phyloP scores from a whole-genome alignment of 495 filamentous ascomycete genomes.

The Aspergillus ostianus region DNA sequence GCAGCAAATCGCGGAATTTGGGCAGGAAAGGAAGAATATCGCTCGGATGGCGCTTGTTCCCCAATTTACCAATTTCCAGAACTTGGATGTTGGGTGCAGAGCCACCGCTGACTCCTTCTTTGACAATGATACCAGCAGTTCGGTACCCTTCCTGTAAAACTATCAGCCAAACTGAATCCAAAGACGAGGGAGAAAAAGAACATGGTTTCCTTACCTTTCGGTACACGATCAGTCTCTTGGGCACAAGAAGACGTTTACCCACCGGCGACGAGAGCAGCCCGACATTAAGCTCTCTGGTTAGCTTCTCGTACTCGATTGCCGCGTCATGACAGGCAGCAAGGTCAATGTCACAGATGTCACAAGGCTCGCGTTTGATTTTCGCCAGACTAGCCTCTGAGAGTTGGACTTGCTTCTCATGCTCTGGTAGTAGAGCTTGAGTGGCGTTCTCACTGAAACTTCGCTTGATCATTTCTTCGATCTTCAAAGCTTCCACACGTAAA shows the following conservation, averaged over 20 bases:
- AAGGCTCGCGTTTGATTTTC: conserved; percentile 83
- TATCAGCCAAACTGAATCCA: conserved; percentile 14
- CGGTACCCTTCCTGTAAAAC: conserved; percentile 64
- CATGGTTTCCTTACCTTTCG: conserved; percentile 45
- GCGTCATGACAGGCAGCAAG: conserved; percentile 76
- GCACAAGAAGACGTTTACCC: conserved; percentile 73
- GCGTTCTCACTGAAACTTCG: conserved; percentile 97
- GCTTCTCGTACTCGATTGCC: conserved; percentile 69
- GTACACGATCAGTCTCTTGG: conserved; percentile 72
- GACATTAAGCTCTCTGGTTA: conserved; percentile 74
- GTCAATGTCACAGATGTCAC: conserved; percentile 76
- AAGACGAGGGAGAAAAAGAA: neutral
- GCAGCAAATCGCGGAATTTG: conserved; percentile 58
- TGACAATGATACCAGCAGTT: conserved; percentile 74
- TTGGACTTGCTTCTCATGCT: conserved; percentile 91
- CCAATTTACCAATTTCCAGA: conserved; percentile 65
- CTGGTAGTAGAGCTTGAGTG: conserved; percentile 91
- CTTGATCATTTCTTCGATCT: conserved; percentile 99
- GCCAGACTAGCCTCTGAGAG: conserved; percentile 88
- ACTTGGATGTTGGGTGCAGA: conserved; percentile 67
- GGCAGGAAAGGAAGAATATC: conserved; percentile 80
- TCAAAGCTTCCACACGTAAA: conserved; percentile 90
- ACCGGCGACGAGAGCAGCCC: conserved; percentile 68
- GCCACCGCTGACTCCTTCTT: conserved; percentile 64
- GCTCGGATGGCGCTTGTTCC: conserved; percentile 64